phyloP scores from a whole-genome alignment of 2,329 filamentous ascomycete genomes.

The Furcasterigmium furcatum region DNA sequence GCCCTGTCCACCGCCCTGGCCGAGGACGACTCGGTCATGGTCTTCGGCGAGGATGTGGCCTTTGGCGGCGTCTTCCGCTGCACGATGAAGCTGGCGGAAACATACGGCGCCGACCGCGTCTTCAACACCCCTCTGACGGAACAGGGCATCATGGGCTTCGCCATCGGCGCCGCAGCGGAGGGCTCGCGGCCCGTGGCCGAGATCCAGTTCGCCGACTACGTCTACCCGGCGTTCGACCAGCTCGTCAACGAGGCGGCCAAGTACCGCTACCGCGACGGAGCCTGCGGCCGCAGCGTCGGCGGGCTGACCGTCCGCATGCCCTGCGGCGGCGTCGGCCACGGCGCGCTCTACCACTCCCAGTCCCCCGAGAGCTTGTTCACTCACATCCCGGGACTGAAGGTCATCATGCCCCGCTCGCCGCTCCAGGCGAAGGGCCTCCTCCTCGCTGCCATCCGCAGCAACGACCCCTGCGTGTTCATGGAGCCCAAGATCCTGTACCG shows the following conservation, averaged over 20 bases:
- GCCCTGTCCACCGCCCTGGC: slow-evolving; percentile 80
- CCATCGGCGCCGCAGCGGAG: slow-evolving; percentile 83
- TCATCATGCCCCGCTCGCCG: slow-evolving; percentile 83
- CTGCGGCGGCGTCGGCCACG: slow-evolving; percentile 84
- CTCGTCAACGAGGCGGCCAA: slow-evolving; percentile 92
- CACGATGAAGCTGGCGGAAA: slow-evolving; percentile 84
- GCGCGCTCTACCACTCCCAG: slow-evolving; percentile 84
- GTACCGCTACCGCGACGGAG: slow-evolving; percentile 72
- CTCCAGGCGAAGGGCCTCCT: slow-evolving; percentile 86
- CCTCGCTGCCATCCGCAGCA: slow-evolving; percentile 70
- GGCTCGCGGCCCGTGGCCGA: slow-evolving; percentile 92
- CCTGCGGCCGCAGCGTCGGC: slow-evolving; percentile 59
- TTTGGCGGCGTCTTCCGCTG: slow-evolving; percentile 97
- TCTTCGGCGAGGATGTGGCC: slow-evolving; percentile 96
- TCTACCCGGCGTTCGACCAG: slow-evolving; percentile 91
- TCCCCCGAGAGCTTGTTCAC: slow-evolving; percentile 86
- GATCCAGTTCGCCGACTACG: slow-evolving; percentile 94
- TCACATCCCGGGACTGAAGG: slow-evolving; percentile 80
- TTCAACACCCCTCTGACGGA: slow-evolving; percentile 96
- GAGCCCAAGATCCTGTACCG: slow-evolving; percentile 93
- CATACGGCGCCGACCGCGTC: slow-evolving; percentile 82
- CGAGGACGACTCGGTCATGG: slow-evolving; percentile 78
- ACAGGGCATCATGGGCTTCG: slow-evolving; percentile 93
- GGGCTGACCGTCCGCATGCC: slow-evolving; percentile 89
- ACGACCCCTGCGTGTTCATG: slow-evolving; percentile 89